Evolutionary conservation across 768 basidiomycete species (phyloP).

Genomic region (Suillus variegatus): DNA sequence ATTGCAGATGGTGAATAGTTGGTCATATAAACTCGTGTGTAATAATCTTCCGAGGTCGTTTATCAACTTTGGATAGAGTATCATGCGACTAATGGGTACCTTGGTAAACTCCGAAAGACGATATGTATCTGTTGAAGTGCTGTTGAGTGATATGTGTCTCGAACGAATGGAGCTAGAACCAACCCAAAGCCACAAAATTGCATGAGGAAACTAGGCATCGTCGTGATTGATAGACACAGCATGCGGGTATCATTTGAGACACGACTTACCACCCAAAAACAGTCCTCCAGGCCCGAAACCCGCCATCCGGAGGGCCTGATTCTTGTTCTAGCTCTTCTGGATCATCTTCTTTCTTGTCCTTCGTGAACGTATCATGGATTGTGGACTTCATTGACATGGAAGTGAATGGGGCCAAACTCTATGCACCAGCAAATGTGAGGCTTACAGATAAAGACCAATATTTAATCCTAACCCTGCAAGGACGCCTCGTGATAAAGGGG

Average conservation of each 20-base stretch:
- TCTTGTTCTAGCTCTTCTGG: not conserved
- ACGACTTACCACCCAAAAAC: conserved; percentile 12
- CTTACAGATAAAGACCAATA: not conserved
- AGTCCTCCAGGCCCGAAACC: conserved; percentile 15
- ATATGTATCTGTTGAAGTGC: conserved; percentile 18
- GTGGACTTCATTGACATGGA: not conserved
- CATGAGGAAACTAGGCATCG: conserved; percentile 19
- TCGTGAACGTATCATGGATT: not conserved
- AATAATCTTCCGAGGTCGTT: conserved; percentile 31
- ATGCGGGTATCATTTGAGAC: not conserved
- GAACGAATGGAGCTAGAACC: not conserved
- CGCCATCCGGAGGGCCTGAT: conserved; percentile 10
- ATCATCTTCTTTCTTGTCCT: not conserved
- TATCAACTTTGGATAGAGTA: not conserved
- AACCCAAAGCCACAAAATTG: conserved; percentile 32
- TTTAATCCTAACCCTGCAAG: not conserved
- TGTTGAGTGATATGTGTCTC: not conserved
- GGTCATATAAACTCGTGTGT: conserved; percentile 28
- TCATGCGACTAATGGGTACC: conserved; percentile 11
- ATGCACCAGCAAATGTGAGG: not conserved
- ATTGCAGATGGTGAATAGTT: conserved; percentile 29
- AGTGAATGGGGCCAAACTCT: not conserved
- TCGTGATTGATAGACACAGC: not conserved
- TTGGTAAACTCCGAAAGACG: conserved; percentile 37
- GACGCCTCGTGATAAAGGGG: not conserved